A percentile compares a stretch with the other conserved stretches of the same genome.
phyloP scores from a whole-genome alignment of 495 filamentous ascomycete genomes.

The Astrothelium subdiscretum region DNA sequence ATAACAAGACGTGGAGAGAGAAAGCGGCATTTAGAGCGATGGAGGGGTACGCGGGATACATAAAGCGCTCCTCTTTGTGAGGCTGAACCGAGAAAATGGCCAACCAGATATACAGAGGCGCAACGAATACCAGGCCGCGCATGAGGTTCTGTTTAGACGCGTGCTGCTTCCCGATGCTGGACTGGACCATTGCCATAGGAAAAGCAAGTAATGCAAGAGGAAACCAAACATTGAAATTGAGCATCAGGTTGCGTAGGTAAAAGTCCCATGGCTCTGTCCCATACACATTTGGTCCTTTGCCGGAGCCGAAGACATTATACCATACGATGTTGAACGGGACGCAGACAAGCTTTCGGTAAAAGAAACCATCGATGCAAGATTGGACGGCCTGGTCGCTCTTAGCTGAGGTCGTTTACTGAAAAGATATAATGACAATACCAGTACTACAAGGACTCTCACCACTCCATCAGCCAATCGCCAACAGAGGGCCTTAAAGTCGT shows the following conservation, averaged over 20 bases:
- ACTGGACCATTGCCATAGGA: conserved; percentile 47
- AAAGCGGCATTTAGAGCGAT: conserved; percentile 89
- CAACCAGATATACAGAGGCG: conserved; percentile 92
- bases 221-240: conserved; percentile 97
- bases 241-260: conserved; percentile 77
- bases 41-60: conserved; percentile 93
- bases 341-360: conserved; percentile 64
- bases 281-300: conserved; percentile 81
- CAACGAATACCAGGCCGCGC: conserved; percentile 61
- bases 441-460: conserved; percentile 49
- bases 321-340: conserved; percentile 87
- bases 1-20: conserved; percentile 63
- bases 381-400: conserved; percentile 40
- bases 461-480: conserved; percentile 53
- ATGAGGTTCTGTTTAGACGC: conserved; percentile 40
- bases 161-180: conserved; percentile 29
- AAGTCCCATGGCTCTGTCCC: conserved; percentile 96
- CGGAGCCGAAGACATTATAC: conserved; percentile 84
- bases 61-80: conserved; percentile 98
- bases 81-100: conserved; percentile 81
- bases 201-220: conserved; percentile 63
- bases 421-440: conserved; percentile 44
- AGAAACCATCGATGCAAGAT: conserved; percentile 58
- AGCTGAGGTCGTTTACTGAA: conserved; percentile 8
- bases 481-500: conserved; percentile 8